phyloP scores from a whole-genome alignment of 129 eudicot genomes.

The Mikania micrantha region DNA sequence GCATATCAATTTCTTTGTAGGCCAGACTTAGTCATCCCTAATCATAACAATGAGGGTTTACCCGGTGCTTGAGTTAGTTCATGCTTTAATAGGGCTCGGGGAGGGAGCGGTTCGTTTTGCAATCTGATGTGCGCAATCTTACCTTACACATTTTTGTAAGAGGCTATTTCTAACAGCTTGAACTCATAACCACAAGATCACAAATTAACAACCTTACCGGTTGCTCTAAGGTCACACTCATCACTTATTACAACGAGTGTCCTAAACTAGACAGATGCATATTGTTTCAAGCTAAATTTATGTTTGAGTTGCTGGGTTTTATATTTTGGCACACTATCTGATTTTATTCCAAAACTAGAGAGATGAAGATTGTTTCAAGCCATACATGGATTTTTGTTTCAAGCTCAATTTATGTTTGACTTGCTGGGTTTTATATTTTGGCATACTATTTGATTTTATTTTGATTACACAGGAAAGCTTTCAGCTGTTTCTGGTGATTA shows the following conservation, averaged over 20 bases:
- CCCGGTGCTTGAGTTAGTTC: no score
- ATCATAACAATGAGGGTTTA: no score
- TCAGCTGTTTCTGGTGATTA: constrained; percentile 41
- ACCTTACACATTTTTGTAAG: no score
- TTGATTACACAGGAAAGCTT: constrained; percentile 49
- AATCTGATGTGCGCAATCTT: no score
- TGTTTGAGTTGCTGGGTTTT: not conserved
- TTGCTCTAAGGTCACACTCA: no score
- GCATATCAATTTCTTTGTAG: no score
- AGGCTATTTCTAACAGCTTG: no score
- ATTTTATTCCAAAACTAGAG: not conserved
- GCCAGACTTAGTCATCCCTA: no score
- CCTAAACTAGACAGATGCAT: not conserved
- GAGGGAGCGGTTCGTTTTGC: no score
- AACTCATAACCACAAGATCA: no score
- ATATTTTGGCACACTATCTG: not conserved
- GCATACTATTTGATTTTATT: not conserved
- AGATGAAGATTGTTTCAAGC: not conserved
- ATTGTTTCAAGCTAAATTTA: not conserved
- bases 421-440: not conserved
- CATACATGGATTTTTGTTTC: not conserved
- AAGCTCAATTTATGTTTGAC: not conserved
- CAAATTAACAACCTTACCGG: no score
- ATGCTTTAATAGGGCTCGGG: no score
- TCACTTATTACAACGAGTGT: not conserved